phyloP scores from a whole-genome alignment of 2,329 filamentous ascomycete species.

The Aspergillus sp. region DNA sequence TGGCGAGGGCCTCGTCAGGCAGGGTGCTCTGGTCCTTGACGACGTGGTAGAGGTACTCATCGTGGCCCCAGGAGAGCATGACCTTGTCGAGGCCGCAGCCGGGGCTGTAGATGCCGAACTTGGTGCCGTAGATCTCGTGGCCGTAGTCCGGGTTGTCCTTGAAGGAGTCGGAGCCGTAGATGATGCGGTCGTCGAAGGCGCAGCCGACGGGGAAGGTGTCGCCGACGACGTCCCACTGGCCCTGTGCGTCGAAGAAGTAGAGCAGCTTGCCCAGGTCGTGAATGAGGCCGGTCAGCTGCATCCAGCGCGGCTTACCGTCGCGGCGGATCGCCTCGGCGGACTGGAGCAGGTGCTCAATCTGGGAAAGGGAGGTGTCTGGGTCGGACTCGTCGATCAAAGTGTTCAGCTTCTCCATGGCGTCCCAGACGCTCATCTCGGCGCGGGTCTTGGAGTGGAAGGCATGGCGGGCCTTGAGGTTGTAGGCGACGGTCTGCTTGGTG shows the following conservation, averaged over 20 bases:
- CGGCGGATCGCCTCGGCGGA: conserved; percentile 84
- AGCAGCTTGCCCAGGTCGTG: conserved; percentile 48
- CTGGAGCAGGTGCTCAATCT: conserved; percentile 88
- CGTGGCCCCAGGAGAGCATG: conserved; percentile 79
- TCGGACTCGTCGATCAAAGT: conserved; percentile 87
- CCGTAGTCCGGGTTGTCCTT: conserved; percentile 68
- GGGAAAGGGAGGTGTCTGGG: conserved; percentile 80
- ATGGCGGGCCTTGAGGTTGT: conserved; percentile 78
- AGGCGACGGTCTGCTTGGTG: conserved; percentile 58
- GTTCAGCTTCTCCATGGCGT: conserved; percentile 90
- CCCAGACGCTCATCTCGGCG: conserved; percentile 80
- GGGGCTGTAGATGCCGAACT: conserved; percentile 74
- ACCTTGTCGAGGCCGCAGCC: conserved; percentile 82
- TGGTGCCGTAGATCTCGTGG: conserved; percentile 70
- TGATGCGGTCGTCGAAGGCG: conserved; percentile 64
- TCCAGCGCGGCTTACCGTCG: conserved; percentile 56
- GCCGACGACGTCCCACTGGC: conserved; percentile 92
- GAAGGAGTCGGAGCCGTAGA: conserved; percentile 75
- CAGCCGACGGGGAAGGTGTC: conserved; percentile 49
- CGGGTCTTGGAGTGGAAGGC: conserved; percentile 65
- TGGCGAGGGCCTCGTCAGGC: conserved; percentile 78
- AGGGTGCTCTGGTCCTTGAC: conserved; percentile 77
- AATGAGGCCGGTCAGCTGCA: conserved; percentile 48
- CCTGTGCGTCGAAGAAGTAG: conserved; percentile 65
- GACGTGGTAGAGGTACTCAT: conserved; percentile 65